Conservation (phyloP, 176 grass and related monocot species). For the Oryza officinalis region DNA sequence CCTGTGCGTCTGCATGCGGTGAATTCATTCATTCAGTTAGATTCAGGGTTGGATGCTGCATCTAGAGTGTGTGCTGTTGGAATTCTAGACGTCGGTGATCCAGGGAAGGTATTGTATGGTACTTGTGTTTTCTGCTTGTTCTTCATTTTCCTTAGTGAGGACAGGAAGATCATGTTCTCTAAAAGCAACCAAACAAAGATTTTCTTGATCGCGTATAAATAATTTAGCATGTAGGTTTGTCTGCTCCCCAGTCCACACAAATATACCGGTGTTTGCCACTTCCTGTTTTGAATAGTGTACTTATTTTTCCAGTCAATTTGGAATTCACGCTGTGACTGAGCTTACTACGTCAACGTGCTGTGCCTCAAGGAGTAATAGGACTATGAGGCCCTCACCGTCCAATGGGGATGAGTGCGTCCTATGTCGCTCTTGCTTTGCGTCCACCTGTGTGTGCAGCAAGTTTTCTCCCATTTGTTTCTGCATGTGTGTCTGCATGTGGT, state of each 20-base stretch:
- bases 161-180: background rate
- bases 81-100: background rate
- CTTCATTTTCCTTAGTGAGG: background rate
- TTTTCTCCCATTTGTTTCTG: background rate
- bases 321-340: conserved; percentile 7
- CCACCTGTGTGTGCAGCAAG: background rate
- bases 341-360: background rate
- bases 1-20: background rate
- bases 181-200: background rate
- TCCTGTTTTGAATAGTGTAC: background rate
- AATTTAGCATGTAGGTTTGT: background rate
- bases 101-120: background rate
- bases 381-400: conserved; percentile 77
- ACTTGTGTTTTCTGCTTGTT: background rate
- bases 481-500: background rate
- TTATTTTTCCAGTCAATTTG: background rate
- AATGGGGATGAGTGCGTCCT: conserved; percentile 56
- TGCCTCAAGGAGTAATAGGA: conserved; percentile 77
- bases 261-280: background rate
- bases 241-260: background rate
- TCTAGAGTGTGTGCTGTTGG: background rate
- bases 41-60: background rate
- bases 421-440: too few species aligned
- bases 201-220: background rate
- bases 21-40: background rate